phyloP scores from a whole-genome alignment of 106 monocot genomes.

The Dendrobium officinale region DNA sequence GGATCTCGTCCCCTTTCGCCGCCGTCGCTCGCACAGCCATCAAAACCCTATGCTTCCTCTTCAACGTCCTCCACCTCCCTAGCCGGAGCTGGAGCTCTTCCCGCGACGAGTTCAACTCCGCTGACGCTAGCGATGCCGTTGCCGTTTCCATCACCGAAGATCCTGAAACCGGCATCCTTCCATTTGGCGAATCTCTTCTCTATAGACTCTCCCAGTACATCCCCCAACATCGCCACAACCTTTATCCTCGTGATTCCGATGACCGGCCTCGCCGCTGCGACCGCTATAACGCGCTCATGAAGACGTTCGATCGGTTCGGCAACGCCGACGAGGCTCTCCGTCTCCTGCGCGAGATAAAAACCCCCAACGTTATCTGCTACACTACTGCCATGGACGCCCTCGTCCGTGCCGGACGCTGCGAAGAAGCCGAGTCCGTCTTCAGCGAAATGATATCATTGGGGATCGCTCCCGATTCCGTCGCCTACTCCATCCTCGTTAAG shows the following conservation, averaged over 20 bases:
- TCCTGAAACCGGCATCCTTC: not conserved
- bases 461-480: conserved; percentile 22
- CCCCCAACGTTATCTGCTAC: conserved; percentile 27
- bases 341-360: conserved; percentile 25
- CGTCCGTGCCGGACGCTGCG: conserved; percentile 12
- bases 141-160: not conserved
- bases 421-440: conserved; percentile 26
- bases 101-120: not conserved
- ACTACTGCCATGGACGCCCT: conserved; percentile 31
- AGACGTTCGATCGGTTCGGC: conserved; percentile 18
- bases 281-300: conserved; percentile 31
- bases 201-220: conserved; percentile 2
- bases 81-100: not conserved
- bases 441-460: conserved; percentile 26
- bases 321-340: conserved; percentile 23
- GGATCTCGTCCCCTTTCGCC: not conserved
- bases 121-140: not conserved
- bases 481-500: conserved; percentile 41
- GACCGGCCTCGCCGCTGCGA: conserved; percentile 7
- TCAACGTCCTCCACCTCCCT: conserved; percentile 8
- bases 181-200: not conserved
- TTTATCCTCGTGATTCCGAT: not conserved
- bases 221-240: not conserved
- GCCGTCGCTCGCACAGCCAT: conserved; percentile 8
- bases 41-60: conserved; percentile 18